A percentile compares a stretch with the other conserved stretches of the same genome.
These are phyloP conservation scores for Wallacemonas collosoma DNA, from an alignment of 208 protist species.

Conservation along the genomic window DNA sequence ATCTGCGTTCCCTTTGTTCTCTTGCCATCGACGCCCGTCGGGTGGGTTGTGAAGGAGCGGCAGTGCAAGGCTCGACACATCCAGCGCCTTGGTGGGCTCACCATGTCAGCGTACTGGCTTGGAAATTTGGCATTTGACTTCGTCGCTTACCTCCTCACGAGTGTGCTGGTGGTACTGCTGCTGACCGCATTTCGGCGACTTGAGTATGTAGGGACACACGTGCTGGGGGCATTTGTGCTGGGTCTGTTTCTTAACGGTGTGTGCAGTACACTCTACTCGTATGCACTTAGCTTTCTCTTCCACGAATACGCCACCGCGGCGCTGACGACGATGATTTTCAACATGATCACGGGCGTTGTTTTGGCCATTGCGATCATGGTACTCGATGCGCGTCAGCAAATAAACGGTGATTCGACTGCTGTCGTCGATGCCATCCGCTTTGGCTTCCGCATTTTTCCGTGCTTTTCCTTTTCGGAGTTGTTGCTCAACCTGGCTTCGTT, in stretches of 20 bases:
- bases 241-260: slow-evolving; percentile 49
- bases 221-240: slow-evolving; percentile 37
- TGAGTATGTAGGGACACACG: slow-evolving; percentile 48
- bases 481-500: slow-evolving; percentile 58
- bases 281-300: slow-evolving; percentile 66
- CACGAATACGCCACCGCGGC: slow-evolving; percentile 56
- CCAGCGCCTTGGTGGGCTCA: slow-evolving; percentile 75
- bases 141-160: slow-evolving; percentile 39
- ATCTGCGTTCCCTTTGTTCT: slow-evolving; percentile 77
- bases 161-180: slow-evolving; percentile 36
- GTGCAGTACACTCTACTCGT: slow-evolving; percentile 36
- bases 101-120: slow-evolving; percentile 68
- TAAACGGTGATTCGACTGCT: slow-evolving; percentile 32
- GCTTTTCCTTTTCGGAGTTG: slow-evolving; percentile 62
- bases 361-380: slow-evolving; percentile 54
- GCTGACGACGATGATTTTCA: slow-evolving; percentile 46
- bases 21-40: slow-evolving; percentile 63
- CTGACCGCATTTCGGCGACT: slow-evolving; percentile 48
- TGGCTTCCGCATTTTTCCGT: slow-evolving; percentile 54
- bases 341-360: slow-evolving; percentile 69
- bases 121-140: slow-evolving; percentile 74
- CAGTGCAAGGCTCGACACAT: slow-evolving; percentile 72
- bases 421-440: slow-evolving; percentile 34
- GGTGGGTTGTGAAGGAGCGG: slow-evolving; percentile 79
- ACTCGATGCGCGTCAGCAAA: slow-evolving; percentile 35